Conservation (phyloP, 192 early-diverging fungal species). For the Umbelopsis isabellina region DNA sequence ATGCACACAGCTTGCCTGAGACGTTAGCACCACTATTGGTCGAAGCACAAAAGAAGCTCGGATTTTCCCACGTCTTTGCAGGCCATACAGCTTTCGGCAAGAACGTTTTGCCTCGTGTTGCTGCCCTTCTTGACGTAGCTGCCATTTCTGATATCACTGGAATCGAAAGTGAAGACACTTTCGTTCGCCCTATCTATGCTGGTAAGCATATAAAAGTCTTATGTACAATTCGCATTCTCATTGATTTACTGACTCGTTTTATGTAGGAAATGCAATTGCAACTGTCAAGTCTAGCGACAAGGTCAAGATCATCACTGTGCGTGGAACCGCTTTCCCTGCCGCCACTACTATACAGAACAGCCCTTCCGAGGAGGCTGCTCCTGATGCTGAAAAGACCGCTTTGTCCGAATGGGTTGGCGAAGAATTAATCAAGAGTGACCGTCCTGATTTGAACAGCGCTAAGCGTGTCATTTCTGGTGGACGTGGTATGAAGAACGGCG, state of each 20-base stretch:
- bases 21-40: conserved; percentile 76
- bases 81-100: conserved; percentile 90
- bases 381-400: conserved; percentile 57
- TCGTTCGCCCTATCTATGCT: conserved; percentile 96
- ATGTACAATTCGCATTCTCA: not conserved
- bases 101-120: conserved; percentile 93
- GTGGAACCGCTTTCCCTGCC: conserved; percentile 88
- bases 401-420: conserved; percentile 85
- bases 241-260: not conserved
- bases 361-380: conserved; percentile 71
- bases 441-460: conserved; percentile 88
- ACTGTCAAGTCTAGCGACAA: conserved; percentile 89
- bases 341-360: conserved; percentile 51
- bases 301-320: conserved; percentile 89
- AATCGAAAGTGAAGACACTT: conserved; percentile 81
- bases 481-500: conserved; percentile 94
- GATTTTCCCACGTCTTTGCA: conserved; percentile 85
- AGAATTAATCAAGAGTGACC: conserved; percentile 91
- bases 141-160: conserved; percentile 88
- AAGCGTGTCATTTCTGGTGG: conserved; percentile 93
- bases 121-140: conserved; percentile 89
- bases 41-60: conserved; percentile 67
- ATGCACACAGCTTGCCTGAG: conserved; percentile 83
- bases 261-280: conserved; percentile 89
- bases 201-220: conserved; percentile 52